A percentile compares a stretch with the other conserved stretches of the same genome.
phyloP scores from a whole-genome alignment of 1,284 basidiomycete species.

The Rhodofomes roseus region DNA sequence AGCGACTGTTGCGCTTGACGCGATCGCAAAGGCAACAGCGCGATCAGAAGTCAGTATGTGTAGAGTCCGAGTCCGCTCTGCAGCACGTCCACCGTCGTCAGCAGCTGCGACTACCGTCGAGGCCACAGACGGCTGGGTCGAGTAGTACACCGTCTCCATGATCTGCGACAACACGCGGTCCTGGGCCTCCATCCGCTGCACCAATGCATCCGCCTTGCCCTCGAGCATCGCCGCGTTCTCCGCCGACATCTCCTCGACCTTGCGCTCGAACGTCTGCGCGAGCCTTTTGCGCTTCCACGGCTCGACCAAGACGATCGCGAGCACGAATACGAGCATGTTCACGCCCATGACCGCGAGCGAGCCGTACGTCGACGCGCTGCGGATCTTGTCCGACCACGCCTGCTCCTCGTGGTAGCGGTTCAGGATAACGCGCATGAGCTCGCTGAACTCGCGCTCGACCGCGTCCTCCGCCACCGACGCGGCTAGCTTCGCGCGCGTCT shows the following conservation, averaged over 20 bases:
- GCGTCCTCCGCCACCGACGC: slow-evolving; percentile 68
- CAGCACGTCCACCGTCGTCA: slow-evolving; percentile 2
- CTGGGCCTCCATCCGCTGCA: slow-evolving; percentile 50
- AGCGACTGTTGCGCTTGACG: slow-evolving; percentile 18
- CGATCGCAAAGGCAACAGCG: slow-evolving; percentile 15
- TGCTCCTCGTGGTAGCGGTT: slow-evolving; percentile 94
- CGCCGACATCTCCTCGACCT: slow-evolving; percentile 71
- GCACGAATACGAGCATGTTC: slow-evolving; percentile 85
- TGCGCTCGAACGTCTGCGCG: slow-evolving; percentile 83
- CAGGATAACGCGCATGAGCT: slow-evolving; percentile 83
- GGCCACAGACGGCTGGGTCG: slow-evolving; percentile 9
- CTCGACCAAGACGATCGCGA: slow-evolving; percentile 86
- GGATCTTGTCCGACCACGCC: slow-evolving; percentile 96
- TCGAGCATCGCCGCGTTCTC: slow-evolving; percentile 32
- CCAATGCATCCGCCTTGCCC: slow-evolving; percentile 40
- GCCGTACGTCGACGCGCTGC: slow-evolving; percentile 88
- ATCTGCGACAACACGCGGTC: slow-evolving; percentile 32
- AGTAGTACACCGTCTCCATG: slow-evolving; percentile 23
- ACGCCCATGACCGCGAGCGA: slow-evolving; percentile 79
- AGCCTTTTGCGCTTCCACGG: slow-evolving; percentile 88
- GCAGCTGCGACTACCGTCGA: slow-evolving; percentile 12
- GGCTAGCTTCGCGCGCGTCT: slow-evolving; percentile 60
- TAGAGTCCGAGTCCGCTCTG: slow-evolving; percentile 8
- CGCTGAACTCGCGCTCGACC: slow-evolving; percentile 82
- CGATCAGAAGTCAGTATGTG: slow-evolving; percentile 11